Base-by-base conservation (phyloP, 805 yeast genomes). In the Nakazawaea ernobii region DNA sequence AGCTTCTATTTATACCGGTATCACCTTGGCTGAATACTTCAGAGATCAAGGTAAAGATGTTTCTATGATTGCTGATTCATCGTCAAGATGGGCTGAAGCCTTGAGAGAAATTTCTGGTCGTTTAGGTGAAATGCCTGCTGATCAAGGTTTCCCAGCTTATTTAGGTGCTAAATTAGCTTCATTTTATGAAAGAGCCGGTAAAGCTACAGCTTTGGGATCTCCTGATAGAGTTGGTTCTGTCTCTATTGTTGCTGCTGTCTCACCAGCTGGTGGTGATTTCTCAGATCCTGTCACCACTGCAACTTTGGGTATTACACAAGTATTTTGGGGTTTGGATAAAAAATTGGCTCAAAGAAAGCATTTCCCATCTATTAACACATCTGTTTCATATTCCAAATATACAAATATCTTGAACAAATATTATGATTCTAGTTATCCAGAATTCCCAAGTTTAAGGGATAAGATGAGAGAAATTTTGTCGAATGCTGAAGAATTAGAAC, bases 191-290 rank as follows among this genome's bases (percentile, higher is more conserved):
- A 89, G 99, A 76, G 99, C 99, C 41, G 99, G 99, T 74, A 89
- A 86, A 67, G 95, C 96, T 39, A 76, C 84, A 60, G 92, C 96
- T 2, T 77, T 94, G 51, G 99, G 99, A 63, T 88, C 95, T 50
- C 99, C 99, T 54, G 86, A 87, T 59, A 90, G 99, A 76, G 64
- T 79, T 56, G 99, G 99, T 53, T 92, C 99, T 29, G 99, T 94
- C 54, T 94, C 99, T n/a, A 94, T 94, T 69, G 94, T 94, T 61
- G 99, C 99, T 51, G 99, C 99, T 58, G 99, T 94, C 36, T 94
- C 98, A 4, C 99, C 99, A 57, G 98, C 99, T 48, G 99, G 99
- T 82, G 99, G 99, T 84, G 99, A 94, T 77, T 92, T 94, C 84
- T 92, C 98, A 26, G 99, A 94, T 74, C 99, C 99, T 39, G 99